Evolutionary conservation across 805 yeast genomes (phyloP), one percentile per base, ranked within the genome.

Genomic region (Metschnikowia proteae): DNA sequence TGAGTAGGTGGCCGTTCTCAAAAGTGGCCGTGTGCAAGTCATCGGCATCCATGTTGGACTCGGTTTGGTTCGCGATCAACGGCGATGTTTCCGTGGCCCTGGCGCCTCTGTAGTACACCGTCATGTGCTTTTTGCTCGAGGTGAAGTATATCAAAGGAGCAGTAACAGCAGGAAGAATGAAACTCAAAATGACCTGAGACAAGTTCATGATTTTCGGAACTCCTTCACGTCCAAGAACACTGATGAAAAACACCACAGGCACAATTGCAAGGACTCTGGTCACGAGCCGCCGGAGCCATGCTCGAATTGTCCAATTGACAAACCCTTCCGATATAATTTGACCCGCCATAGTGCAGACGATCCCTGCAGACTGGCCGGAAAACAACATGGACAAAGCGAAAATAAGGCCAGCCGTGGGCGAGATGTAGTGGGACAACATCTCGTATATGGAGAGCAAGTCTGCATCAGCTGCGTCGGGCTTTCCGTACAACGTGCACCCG

Each of bases 331-430:
- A 65, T 11, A 73, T 65, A 47, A 73, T 73, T 55, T 73, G 78
- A 9, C 78, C 78, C 1, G 78, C 74, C 78, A 73, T 73, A 3
- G 78, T 73, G 55, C 78, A 73, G 9, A 73, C 78, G 34, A 73
- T 73, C 11, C 78, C 78, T 4, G 78, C 78, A 53, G 75, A 69
- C 49, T 73, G 78, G 28, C 78, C 78, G 1, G 76, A 66, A 47
- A 71, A 73, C 17, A 73, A 56, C 78, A 73, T 73, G 0, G 77
- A 73, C 33, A 72, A 61, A 1, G 77, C 78, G 59, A 73, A 73
- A 10, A 73, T 63, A 5, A 73, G 47, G 1, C 78, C 78, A 0
- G 76, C 78, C 2, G 75, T 69, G 0, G 77, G 77, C 3, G 74
- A 67, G 35, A 73, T 71, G 55, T 73, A 73, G 45, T 57, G 61